Evolutionary conservation across 2,329 filamentous ascomycete genomes (phyloP).

Genomic region (Talaromyces rugulosus): DNA sequence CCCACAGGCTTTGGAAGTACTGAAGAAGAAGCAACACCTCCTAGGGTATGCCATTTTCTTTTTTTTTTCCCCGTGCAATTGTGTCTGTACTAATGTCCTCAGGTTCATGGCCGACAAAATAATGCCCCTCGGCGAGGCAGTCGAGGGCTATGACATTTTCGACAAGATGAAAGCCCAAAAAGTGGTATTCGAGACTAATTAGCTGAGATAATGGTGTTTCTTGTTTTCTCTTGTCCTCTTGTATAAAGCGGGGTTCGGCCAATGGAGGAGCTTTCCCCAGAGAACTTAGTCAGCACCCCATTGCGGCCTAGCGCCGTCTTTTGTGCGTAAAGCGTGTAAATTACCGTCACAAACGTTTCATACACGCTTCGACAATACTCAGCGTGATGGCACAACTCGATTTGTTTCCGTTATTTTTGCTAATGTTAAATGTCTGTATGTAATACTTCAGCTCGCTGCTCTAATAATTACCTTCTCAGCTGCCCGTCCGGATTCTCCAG

Average conservation of each 20-base stretch:
- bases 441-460: neutral
- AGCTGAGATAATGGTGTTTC: neutral
- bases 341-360: neutral
- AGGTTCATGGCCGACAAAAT: constrained; percentile 27
- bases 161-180: constrained; percentile 71
- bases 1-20: constrained; percentile 57
- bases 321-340: neutral
- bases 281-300: neutral
- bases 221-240: neutral
- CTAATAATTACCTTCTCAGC: neutral
- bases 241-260: neutral
- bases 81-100: neutral
- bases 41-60: constrained; percentile 52
- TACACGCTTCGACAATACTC: neutral
- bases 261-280: constrained; percentile 1
- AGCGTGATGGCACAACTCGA: neutral
- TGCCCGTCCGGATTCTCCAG: neutral
- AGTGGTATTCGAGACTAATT: constrained; percentile 58
- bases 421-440: neutral
- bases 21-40: constrained; percentile 63
- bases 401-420: neutral
- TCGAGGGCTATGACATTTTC: constrained; percentile 67
- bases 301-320: neutral
- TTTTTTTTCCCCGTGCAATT: neutral
- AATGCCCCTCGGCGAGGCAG: constrained; percentile 64